Percentiles rank a stretch among this genome's conserved stretches.
These are phyloP conservation scores for Microcera coccophila DNA, from an alignment of 2,329 filamentous ascomycete species.

Conservation along the genomic window DNA sequence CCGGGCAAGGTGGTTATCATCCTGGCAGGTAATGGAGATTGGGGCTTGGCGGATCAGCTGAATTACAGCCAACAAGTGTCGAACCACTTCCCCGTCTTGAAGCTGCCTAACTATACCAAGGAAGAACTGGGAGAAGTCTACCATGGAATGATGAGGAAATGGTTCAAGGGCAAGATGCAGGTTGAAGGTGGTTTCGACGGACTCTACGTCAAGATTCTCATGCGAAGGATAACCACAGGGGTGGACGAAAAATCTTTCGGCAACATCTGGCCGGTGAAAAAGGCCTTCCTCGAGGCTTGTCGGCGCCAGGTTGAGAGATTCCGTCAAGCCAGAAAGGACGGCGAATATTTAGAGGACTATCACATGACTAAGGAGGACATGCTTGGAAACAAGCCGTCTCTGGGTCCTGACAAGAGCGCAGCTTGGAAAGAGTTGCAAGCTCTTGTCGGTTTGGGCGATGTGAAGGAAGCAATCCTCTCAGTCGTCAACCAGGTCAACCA, in stretches of 20 bases:
- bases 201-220: slow-evolving; percentile 59
- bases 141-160: slow-evolving; percentile 48
- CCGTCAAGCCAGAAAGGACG: slow-evolving; percentile 29
- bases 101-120: slow-evolving; percentile 65
- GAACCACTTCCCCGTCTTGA: slow-evolving; percentile 37
- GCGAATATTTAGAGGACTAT: slow-evolving; percentile 25
- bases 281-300: slow-evolving; percentile 43
- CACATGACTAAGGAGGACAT: slow-evolving; percentile 58
- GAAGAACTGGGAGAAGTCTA: slow-evolving; percentile 60
- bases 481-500: slow-evolving; percentile 51
- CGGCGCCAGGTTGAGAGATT: slow-evolving; percentile 59
- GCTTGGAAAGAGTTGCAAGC: slow-evolving; percentile 58
- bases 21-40: slow-evolving; percentile 26
- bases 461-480: slow-evolving; percentile 50
- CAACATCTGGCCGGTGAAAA: slow-evolving; percentile 66
- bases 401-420: slow-evolving; percentile 46
- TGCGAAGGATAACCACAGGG: slow-evolving; percentile 56
- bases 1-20: slow-evolving; percentile 28
- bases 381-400: slow-evolving; percentile 61
- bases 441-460: slow-evolving; percentile 54
- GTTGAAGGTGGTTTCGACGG: slow-evolving; percentile 57
- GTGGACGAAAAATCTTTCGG: slow-evolving; percentile 64
- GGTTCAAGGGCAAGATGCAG: slow-evolving; percentile 53
- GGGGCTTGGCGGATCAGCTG: slow-evolving; percentile 62
- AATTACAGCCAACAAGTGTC: slow-evolving; percentile 43